These are phyloP conservation scores for Ogataea allantospora DNA, from an alignment of 805 yeast genomes.

Conservation along the genomic window DNA sequence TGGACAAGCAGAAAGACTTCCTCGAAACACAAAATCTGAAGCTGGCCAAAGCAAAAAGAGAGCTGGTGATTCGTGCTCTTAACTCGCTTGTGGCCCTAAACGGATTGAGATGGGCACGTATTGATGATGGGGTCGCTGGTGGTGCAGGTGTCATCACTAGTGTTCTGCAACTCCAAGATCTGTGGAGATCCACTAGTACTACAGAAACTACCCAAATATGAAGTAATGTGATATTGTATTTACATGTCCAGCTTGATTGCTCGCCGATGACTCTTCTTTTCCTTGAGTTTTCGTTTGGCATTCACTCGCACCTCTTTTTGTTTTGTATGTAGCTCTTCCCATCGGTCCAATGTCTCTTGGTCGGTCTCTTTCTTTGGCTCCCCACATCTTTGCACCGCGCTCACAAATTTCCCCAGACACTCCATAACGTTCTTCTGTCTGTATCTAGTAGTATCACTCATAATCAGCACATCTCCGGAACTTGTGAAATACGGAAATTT, in stretches of 20 bases:
- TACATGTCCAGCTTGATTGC: slow-evolving; percentile 17
- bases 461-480: slow-evolving; percentile 28
- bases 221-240: slow-evolving; percentile 6
- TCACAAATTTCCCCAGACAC: slow-evolving; percentile 44
- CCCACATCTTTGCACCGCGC: slow-evolving; percentile 39
- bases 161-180: slow-evolving; percentile 67
- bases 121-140: slow-evolving; percentile 80
- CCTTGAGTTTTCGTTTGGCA: slow-evolving; percentile 22
- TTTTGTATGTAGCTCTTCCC: slow-evolving; percentile 36
- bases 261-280: slow-evolving; percentile 25
- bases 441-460: slow-evolving; percentile 35
- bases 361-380: slow-evolving; percentile 39
- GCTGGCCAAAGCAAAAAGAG: slow-evolving; percentile 48
- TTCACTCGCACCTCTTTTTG: slow-evolving; percentile 24
- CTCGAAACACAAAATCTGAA: slow-evolving; percentile 41
- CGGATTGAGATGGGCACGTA: slow-evolving; percentile 55
- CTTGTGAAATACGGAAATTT: slow-evolving; percentile 29
- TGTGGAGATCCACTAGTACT: slow-evolving; percentile 53
- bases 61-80: slow-evolving; percentile 70
- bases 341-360: slow-evolving; percentile 40
- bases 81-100: slow-evolving; percentile 77
- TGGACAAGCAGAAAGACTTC: slow-evolving; percentile 30
- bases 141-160: slow-evolving; percentile 84
- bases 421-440: slow-evolving; percentile 45
- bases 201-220: slow-evolving; percentile 5